Evolutionary conservation across 1,284 basidiomycete genomes (phyloP), one percentile per base, ranked within the genome.

Genomic region (Puccinia triticina): DNA sequence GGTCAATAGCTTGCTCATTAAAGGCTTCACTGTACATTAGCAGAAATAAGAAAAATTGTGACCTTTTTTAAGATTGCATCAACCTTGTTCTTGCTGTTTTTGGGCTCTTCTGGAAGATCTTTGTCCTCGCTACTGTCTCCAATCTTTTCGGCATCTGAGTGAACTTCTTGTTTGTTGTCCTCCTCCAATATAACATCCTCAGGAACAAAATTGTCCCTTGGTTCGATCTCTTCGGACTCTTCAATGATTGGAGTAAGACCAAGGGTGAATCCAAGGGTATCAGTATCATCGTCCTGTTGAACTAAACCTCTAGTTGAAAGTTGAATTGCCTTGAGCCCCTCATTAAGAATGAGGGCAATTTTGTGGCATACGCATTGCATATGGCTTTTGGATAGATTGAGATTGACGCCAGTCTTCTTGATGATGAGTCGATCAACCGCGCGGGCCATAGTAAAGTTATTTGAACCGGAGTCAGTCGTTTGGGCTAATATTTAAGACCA

Each of bases 31-130:
- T 16, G 43, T 0, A 12, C n/a, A n/a, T 8, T 32, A 18, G 18
- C 11, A 5, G 53, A 23, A 40, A 75, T 16, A 10, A 57, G 5
- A 57, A n/a, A 59, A 59, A 0, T 1, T 16, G 8, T 1, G 43
- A 75, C 73, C 10, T 75, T 75, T 26, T 61, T 23, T 29, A 75
- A 75, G 10, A 75, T 75, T 14, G 7, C 8, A 61, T 75, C 73
- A 37, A 75, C 5, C n/a, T n/a, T n/a, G n/a, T n/a, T n/a, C n/a
- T n/a, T n/a, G n/a, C n/a, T n/a, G n/a, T n/a, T n/a, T n/a, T 12
- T 57, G 57, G 11, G 23, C 29, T 57, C 26, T 26, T 75, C 3
- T 11, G 16, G 1, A 1, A 11, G 64, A 29, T 34, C 32, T 34
- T 64, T 26, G 10, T 64, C 61, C 34, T 64, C 23, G 34, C 10